A percentile compares a stretch with the other conserved stretches of the same genome.
Evolutionary conservation across 768 basidiomycete genomes (phyloP).

Genomic region (Kwoniella sp.): DNA sequence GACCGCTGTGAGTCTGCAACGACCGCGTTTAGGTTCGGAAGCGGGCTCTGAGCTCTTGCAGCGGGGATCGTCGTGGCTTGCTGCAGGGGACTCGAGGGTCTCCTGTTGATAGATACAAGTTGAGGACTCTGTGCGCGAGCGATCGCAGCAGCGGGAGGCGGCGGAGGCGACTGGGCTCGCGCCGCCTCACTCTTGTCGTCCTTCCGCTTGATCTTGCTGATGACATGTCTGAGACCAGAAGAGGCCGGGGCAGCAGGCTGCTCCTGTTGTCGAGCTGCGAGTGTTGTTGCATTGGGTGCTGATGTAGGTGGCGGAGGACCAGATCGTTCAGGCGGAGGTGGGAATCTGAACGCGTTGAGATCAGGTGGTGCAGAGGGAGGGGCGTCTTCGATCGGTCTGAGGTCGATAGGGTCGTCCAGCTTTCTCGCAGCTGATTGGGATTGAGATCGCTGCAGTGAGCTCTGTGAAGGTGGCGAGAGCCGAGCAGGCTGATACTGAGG

Average conservation of each 20-base stretch:
- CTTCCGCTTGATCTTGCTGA: slow-evolving; percentile 18
- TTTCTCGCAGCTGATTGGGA: slow-evolving; percentile 10
- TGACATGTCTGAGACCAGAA: slow-evolving; percentile 10
- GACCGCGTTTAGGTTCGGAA: slow-evolving; percentile 1
- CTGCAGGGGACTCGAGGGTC: not conserved
- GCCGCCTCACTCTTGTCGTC: slow-evolving; percentile 5
- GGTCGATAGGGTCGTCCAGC: slow-evolving; percentile 33
- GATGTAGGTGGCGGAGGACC: not conserved
- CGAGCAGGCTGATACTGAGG: slow-evolving; percentile 7
- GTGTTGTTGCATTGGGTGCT: not conserved
- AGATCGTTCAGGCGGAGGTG: slow-evolving; percentile 12
- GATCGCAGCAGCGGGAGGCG: not conserved
- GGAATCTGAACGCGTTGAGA: slow-evolving; percentile 38
- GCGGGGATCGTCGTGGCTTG: not conserved
- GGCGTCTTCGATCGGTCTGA: slow-evolving; percentile 4
- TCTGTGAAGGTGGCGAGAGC: not conserved
- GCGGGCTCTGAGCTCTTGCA: slow-evolving; percentile 4
- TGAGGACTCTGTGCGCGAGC: not conserved
- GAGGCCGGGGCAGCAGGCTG: slow-evolving; percentile 21
- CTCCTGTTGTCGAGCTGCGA: not conserved
- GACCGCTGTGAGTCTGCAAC: not conserved
- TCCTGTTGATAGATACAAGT: not conserved
- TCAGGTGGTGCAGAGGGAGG: slow-evolving; percentile 20
- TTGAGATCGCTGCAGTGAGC: slow-evolving; percentile 11
- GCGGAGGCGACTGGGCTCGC: slow-evolving; percentile 10